Percentiles rank a stretch among this genome's conserved stretches.
Evolutionary conservation across 2,329 filamentous ascomycete species (phyloP).

Genomic region (Mycogone perniciosa): DNA sequence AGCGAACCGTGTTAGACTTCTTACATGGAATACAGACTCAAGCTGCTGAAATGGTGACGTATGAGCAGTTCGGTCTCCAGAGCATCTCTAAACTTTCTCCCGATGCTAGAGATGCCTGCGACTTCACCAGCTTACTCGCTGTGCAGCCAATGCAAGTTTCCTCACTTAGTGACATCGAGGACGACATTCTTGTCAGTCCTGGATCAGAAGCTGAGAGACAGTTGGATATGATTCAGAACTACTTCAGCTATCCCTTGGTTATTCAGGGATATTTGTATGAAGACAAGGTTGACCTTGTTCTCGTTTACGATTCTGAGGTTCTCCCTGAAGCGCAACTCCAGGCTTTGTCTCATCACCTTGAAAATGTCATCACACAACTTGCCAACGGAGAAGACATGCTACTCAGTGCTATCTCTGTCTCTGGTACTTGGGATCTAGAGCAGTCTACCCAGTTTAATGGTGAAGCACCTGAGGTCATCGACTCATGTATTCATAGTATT

Average conservation of each 20-base stretch:
- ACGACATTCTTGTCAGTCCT: not conserved
- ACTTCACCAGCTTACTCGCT: slow-evolving; percentile 11
- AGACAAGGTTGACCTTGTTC: not conserved
- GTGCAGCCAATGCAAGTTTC: slow-evolving; percentile 5
- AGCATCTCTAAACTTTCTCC: slow-evolving; percentile 2
- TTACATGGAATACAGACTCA: slow-evolving; percentile 3
- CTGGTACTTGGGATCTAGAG: not conserved
- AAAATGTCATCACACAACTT: slow-evolving; percentile 5
- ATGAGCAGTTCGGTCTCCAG: slow-evolving; percentile 4
- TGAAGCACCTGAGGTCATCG: too few relatives aligned
- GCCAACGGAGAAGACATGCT: not conserved
- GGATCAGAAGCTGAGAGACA: not conserved
- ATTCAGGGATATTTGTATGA: slow-evolving; percentile 3
- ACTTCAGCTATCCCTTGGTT: slow-evolving; percentile 6
- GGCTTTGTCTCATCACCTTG: slow-evolving; percentile 1
- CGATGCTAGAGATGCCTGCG: slow-evolving; percentile 11
- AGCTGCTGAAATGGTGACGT: slow-evolving; percentile 4
- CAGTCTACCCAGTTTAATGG: too few relatives aligned
- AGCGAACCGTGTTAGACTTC: not conserved
- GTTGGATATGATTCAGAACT: not conserved
- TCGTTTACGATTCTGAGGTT: not conserved
- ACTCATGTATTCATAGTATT: too few relatives aligned
- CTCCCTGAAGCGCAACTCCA: not conserved
- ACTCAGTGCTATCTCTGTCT: not conserved
- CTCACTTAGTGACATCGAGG: not conserved